Evolutionary conservation across 2,329 filamentous ascomycete species (phyloP).

Genomic region (Calonectria hongkongensis): DNA sequence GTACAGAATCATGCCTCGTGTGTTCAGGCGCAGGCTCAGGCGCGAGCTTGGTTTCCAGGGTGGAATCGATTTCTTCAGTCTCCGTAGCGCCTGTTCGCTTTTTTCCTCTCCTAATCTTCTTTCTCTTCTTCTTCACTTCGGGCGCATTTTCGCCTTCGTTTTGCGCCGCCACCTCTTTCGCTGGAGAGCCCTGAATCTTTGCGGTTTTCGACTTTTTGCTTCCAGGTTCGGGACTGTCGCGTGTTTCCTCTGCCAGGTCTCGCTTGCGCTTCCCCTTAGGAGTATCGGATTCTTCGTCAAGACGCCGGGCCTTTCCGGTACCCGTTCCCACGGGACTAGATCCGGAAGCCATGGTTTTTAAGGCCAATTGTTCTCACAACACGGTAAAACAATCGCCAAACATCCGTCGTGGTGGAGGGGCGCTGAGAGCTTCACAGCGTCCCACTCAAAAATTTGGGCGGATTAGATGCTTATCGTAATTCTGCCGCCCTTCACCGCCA

Average conservation of each 20-base stretch:
- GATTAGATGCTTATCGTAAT: constrained; percentile 58
- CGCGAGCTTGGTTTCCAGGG: constrained; percentile 32
- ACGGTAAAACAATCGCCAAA: constrained; percentile 29
- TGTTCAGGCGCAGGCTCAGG: constrained; percentile 57
- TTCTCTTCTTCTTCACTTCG: constrained; percentile 51
- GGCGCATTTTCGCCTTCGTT: constrained; percentile 40
- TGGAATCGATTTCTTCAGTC: constrained; percentile 43
- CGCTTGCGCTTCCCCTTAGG: constrained; percentile 61
- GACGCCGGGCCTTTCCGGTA: constrained; percentile 49
- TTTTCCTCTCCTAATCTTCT: constrained; percentile 51
- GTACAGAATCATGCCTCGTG: constrained; percentile 39
- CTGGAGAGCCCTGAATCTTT: constrained; percentile 34
- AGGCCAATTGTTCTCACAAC: constrained; percentile 45
- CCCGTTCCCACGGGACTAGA: constrained; percentile 63
- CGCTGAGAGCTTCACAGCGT: constrained; percentile 19
- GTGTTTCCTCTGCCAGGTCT: constrained; percentile 55
- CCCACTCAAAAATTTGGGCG: constrained; percentile 59
- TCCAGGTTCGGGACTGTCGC: constrained; percentile 55
- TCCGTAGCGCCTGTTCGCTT: constrained; percentile 45
- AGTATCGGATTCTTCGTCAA: constrained; percentile 55
- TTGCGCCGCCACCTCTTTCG: constrained; percentile 31
- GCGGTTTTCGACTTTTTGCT: constrained; percentile 60
- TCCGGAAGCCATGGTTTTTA: constrained; percentile 63
- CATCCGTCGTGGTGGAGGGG: constrained; percentile 43
- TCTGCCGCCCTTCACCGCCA: constrained; percentile 62